Evolutionary conservation across 176 grass and related monocot species (phyloP), one percentile per base, ranked within the genome.

Genomic region (Bothriochloa decipiens): DNA sequence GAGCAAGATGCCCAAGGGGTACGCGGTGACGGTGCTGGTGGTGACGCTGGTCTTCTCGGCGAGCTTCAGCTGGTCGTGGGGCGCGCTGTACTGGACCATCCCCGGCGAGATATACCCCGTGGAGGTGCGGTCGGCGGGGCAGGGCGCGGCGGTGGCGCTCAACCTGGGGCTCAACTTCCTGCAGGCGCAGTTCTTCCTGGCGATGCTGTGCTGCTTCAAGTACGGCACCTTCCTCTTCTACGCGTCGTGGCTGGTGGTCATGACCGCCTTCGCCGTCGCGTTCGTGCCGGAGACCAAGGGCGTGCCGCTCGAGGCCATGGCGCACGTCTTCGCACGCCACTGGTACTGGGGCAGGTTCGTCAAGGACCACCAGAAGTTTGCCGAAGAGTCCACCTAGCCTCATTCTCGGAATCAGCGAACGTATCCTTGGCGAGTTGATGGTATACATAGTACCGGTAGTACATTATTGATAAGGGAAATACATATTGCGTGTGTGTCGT

Each of bases 51-150:
- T 74, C 7, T 97, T 89, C 81, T 87, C 94, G 3, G 94, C 89
- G 5, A 92, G 86, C 43, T 97, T 93, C 84, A 92, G 94, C 68
- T 97, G 85, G 87, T 97, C 94, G 27, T 97, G 94, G 94, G 94
- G 94, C 16, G 91, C 94, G 32, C 66, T 97, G 49, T 91, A 75
- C 84, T 97, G 94, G 94, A 78, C 88, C 50, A 70, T 97, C 53
- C 94, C 91, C 7, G 83, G 94, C 50, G 91, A 97, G 89, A 97
- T 94, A 37, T 97, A 93, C 83, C 94, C 94, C 1, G 91, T 97
- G 52, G 94, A 97, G 89, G 76, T 97, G 61, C 65, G 91, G 40
- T 97, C 94, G 61, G 89, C 89, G 20, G 94, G 91, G 74, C 94
- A 97, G 83, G 89, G 85, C 65, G 45, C 76, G 32, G 88, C 82